A percentile compares a stretch with the other conserved stretches of the same genome.
Conservation (phyloP, 192 early-diverging fungal species). For the Phlyctochytrium bullatum region DNA sequence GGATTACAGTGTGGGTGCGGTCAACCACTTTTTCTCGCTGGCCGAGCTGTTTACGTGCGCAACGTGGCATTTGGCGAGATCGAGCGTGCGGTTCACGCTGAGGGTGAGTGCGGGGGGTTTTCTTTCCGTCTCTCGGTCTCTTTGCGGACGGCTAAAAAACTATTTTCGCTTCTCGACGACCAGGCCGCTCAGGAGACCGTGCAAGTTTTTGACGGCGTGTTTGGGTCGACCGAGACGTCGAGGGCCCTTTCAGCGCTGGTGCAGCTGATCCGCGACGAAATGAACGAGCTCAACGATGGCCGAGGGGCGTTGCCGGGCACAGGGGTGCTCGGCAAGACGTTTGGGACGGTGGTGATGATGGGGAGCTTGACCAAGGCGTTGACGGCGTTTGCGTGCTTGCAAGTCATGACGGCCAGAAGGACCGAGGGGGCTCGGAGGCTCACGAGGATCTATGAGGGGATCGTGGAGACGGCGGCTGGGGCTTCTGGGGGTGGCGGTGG, state of each 20-base stretch:
- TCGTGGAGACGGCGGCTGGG: slow-evolving; percentile 33
- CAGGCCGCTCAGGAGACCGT: slow-evolving; percentile 86
- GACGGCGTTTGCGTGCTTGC: slow-evolving; percentile 81
- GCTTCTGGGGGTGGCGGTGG: slow-evolving; percentile 11
- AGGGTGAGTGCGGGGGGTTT: slow-evolving; percentile 27
- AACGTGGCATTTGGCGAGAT: slow-evolving; percentile 75
- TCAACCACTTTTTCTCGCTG: slow-evolving; percentile 70
- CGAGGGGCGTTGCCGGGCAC: slow-evolving; percentile 17
- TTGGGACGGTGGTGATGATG: slow-evolving; percentile 65
- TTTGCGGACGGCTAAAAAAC: background rate
- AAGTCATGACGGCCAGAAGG: slow-evolving; percentile 71
- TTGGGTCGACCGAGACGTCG: slow-evolving; percentile 94
- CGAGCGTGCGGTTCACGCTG: slow-evolving; percentile 56
- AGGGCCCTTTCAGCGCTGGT: slow-evolving; percentile 80
- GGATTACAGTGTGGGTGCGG: slow-evolving; percentile 19
- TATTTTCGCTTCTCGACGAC: background rate
- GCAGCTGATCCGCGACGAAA: slow-evolving; percentile 71
- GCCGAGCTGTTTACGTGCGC: slow-evolving; percentile 74
- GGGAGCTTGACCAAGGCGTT: slow-evolving; percentile 78
- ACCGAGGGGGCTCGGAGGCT: slow-evolving; percentile 39
- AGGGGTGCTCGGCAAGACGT: slow-evolving; percentile 39
- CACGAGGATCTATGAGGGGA: slow-evolving; percentile 59
- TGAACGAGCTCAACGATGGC: slow-evolving; percentile 57
- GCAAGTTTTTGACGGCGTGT: slow-evolving; percentile 87
- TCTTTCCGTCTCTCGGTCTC: slow-evolving; percentile 4